Percentiles rank a stretch among this genome's conserved stretches.
These are phyloP conservation scores for Lumnitzera racemosa DNA, from an alignment of 345 rosid species.

Conservation along the genomic window DNA sequence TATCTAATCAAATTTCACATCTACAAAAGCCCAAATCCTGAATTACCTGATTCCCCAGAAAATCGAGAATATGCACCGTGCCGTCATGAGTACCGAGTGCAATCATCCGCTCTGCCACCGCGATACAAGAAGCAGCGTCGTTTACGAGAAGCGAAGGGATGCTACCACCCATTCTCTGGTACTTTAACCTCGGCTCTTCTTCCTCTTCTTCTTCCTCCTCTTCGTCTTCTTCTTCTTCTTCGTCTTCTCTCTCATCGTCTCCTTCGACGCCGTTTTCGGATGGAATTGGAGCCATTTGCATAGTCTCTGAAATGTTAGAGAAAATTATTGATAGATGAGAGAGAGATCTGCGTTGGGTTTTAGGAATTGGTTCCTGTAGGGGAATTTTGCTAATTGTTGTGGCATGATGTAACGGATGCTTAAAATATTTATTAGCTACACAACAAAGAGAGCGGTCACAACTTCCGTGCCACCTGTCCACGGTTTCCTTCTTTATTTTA, in stretches of 20 bases:
- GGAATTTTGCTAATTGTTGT: too few relatives aligned
- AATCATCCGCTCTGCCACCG: constrained; percentile 95
- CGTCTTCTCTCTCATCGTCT: constrained; percentile 78
- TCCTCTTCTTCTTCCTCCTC: constrained; percentile 63
- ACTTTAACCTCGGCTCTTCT: constrained; percentile 92
- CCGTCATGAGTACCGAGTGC: constrained; percentile 94
- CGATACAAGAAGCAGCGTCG: constrained; percentile 90
- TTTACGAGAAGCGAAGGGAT: constrained; percentile 71
- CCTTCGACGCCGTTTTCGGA: constrained; percentile 91
- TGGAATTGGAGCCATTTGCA: constrained; percentile 69
- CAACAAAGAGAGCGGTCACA: too few relatives aligned
- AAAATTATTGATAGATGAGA: constrained; percentile 6
- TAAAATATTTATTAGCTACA: too few relatives aligned
- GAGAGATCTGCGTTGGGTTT: constrained; percentile 2
- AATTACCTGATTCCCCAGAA: constrained; percentile 84
- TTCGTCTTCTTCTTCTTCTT: constrained; percentile 55
- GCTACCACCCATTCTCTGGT: constrained; percentile 96
- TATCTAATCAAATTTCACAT: background rate
- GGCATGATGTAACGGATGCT: too few relatives aligned
- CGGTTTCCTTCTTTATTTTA: too few relatives aligned
- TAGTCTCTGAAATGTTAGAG: background rate
- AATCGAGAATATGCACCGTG: constrained; percentile 87
- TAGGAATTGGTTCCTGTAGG: constrained; percentile 2
- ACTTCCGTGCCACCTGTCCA: too few relatives aligned
- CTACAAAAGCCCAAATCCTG: background rate